Evolutionary conservation across 441 rosid species (phyloP), one percentile per base, ranked within the genome.

Genomic region (Metrosideros polymorpha): DNA sequence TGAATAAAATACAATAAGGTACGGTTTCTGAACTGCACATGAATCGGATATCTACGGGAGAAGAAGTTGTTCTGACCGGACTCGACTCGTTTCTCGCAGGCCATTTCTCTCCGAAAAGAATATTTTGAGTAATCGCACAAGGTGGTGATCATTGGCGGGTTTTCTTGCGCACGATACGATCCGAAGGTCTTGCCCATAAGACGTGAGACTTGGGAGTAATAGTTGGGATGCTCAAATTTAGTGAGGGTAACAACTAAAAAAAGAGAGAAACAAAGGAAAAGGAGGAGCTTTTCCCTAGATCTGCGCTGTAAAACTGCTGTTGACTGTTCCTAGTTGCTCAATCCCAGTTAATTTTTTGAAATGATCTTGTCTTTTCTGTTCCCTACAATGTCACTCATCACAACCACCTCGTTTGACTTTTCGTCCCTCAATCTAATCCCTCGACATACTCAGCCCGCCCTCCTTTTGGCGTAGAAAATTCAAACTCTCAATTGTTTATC

Each of bases 21-120:
- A n/a, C n/a, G n/a, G n/a, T n/a, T n/a, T n/a, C n/a, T n/a, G n/a
- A n/a, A n/a, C n/a, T n/a, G n/a, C n/a, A n/a, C n/a, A n/a, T n/a
- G n/a, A n/a, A n/a, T n/a, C n/a, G n/a, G n/a, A n/a, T n/a, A n/a
- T n/a, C 47, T 39, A 22, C n/a, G 0, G 6, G 47, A 39, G 79
- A 63, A 63, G 25, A 66, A 19, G 47, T 66, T 35, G 8, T 66
- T 19, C 9, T 19, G 25, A 18, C 2, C 0, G 0, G 15, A 66
- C 0, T 10, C 4, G 3, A 9, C n/a, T 12, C 45, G 2, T 5
- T 29, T 29, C 3, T 1, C 1, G 19, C 0, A 1, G 1, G 22
- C 1, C 32, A 0, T 9, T 6, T 15, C n/a, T 29, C 6, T 17
- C 2, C 32, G 9, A 63, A 63, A 32, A 4, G 6, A 32, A 63